Base-by-base conservation (phyloP, 164 flowering plant species). In the Nymphaea thermarum region DNA sequence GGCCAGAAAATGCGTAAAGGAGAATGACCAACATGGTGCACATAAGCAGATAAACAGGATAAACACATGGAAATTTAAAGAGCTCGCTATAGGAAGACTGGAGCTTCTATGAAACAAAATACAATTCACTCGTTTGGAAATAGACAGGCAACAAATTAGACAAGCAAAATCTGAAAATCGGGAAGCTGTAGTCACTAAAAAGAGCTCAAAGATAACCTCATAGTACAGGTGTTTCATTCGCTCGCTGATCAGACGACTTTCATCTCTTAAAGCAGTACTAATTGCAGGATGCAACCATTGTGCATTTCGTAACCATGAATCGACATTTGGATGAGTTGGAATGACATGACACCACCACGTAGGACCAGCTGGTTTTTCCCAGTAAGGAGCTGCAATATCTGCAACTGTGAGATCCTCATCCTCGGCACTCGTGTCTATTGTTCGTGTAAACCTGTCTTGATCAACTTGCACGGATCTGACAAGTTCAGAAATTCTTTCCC, bases 211-310 rank as follows among this genome's bases (percentile, higher is more conserved):
- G 73, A 43, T 6, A 79, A 91, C 98, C 96, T 94, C 98, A 71
- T 94, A 91, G 0, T 88, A 67, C 66, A 94, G 92, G 79, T 88
- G 81, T 67, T 88, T 94, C 98, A 94, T 94, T 62, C 85, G 75
- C 63, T 94, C 98, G 71, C 98, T 91, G 65, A 91, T 94, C 69
- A 94, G 78, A 66, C 83, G 78, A 66, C 90, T 83, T 82, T 94
- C 98, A 82, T 91, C 90, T 80, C 88, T 86, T 78, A 94, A 74
- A 60, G 98, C 97, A 75, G 83, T 74, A 68, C 97, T 84, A 60
- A 94, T 81, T 45, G 98, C 98, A 68, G 97, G 97, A 76, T 91
- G 97, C 67, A 94, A 79, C 96, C 96, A 91, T 64, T 84, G 87
- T 73, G 98, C 95, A 76, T 72, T 80, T 17, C 59, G 78, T 65